phyloP scores from a whole-genome alignment of 805 yeast genomes.

The Lipomyces yamanashiensis region DNA sequence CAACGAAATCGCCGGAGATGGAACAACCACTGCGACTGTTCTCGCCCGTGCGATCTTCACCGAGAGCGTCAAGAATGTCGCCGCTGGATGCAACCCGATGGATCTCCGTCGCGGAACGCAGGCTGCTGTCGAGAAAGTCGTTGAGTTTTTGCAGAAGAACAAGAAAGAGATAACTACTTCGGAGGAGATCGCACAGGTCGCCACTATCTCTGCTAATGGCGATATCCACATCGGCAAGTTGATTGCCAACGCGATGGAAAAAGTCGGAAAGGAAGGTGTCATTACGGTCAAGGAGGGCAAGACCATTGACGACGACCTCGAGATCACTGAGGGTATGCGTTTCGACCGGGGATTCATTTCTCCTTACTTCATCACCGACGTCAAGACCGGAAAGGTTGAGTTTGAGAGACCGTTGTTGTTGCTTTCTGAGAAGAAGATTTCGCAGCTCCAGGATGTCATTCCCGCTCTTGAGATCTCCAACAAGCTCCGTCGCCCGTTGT shows the following conservation, averaged over 20 bases:
- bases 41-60: conserved; percentile 94
- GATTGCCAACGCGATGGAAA: conserved; percentile 95
- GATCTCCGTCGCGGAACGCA: conserved; percentile 96
- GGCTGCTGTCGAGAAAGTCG: conserved; percentile 94
- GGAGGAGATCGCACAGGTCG: conserved; percentile 96
- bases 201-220: conserved; percentile 97
- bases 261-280: conserved; percentile 98
- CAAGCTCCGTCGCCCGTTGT: conserved; percentile 88
- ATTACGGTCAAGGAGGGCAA: conserved; percentile 97
- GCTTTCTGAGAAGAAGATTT: conserved; percentile 89
- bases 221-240: conserved; percentile 89
- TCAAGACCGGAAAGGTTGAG: conserved; percentile 90
- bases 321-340: conserved; percentile 97
- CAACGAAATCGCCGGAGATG: conserved; percentile 97
- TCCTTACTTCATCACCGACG: conserved; percentile 93
- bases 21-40: conserved; percentile 97
- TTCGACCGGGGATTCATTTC: conserved; percentile 97
- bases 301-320: conserved; percentile 94
- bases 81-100: conserved; percentile 99
- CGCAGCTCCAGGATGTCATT: conserved; percentile 85
- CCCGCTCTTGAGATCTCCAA: conserved; percentile 93
- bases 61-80: conserved; percentile 94
- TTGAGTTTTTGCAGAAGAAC: conserved; percentile 77
- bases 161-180: conserved; percentile 92
- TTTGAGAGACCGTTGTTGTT: conserved; percentile 90